phyloP scores from a whole-genome alignment of 352 stramenopile species.

The Pythium grandisporangium region DNA sequence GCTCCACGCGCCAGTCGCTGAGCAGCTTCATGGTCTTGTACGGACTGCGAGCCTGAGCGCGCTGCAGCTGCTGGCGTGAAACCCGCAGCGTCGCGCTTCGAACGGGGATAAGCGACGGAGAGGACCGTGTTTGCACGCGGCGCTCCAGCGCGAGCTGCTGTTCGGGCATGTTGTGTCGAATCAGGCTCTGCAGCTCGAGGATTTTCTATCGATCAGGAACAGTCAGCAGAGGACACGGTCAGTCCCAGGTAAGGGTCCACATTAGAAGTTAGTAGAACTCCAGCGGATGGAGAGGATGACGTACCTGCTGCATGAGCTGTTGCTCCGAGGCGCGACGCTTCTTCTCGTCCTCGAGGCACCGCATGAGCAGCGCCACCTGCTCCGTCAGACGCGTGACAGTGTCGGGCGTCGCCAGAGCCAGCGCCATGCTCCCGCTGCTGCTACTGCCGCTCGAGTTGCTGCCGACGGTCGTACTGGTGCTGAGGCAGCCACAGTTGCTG shows the following conservation, averaged over 20 bases:
- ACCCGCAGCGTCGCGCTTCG: no score
- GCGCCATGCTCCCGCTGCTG: no score
- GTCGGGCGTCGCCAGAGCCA: no score
- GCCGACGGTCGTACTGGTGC: conserved; percentile 6
- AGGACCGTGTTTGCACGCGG: conserved; percentile 9
- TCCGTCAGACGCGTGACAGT: conserved; percentile 36
- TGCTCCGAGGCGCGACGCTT: conserved; percentile 52
- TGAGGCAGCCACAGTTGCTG: conserved; percentile 6
- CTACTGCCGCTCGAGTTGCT: conserved; percentile 2
- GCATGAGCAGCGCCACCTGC: conserved; percentile 42
- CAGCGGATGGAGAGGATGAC: no score
- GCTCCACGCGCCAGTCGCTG: conserved; percentile 7
- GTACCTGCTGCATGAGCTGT: conserved; percentile 56
- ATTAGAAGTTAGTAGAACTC: no score
- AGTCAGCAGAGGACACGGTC: neutral
- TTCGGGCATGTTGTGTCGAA: conserved; percentile 36
- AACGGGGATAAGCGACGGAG: no score
- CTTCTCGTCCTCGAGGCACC: conserved; percentile 56
- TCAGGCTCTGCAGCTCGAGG: conserved; percentile 56
- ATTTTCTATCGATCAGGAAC: conserved; percentile 35
- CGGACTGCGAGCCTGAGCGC: conserved; percentile 5
- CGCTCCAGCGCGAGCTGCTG: conserved; percentile 26
- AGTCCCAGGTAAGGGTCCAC: no score
- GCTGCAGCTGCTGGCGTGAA: conserved; percentile 5
- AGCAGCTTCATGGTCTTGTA: conserved; percentile 13